phyloP scores from a whole-genome alignment of 345 rosid genomes.

The Isatis tinctoria region DNA sequence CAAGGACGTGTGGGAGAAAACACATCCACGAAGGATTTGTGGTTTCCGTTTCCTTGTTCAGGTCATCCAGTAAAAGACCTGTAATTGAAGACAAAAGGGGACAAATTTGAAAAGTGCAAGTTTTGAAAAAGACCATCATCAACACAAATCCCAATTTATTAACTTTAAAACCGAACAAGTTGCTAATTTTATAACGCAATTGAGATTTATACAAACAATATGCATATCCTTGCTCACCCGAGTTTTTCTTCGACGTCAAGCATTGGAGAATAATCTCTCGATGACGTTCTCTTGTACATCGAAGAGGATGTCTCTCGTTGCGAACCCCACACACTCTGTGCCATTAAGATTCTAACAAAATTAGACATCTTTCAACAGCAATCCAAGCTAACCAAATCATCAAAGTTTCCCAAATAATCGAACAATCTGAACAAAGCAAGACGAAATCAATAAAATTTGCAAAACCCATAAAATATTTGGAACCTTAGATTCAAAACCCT shows the following conservation, averaged over 20 bases:
- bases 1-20: slow-evolving; percentile 79
- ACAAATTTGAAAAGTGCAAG: background rate
- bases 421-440: too few relatives aligned
- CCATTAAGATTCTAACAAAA: too few relatives aligned
- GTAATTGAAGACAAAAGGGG: slow-evolving; percentile 1
- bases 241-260: slow-evolving; percentile 57
- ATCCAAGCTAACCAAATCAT: too few relatives aligned
- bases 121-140: background rate
- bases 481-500: too few relatives aligned
- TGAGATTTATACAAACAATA: background rate
- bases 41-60: slow-evolving; percentile 36
- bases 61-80: slow-evolving; percentile 46
- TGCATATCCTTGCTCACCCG: slow-evolving; percentile 36
- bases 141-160: background rate
- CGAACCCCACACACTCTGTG: slow-evolving; percentile 65
- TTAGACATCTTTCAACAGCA: too few relatives aligned
- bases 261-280: slow-evolving; percentile 48
- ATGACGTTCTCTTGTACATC: slow-evolving; percentile 67
- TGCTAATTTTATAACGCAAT: background rate
- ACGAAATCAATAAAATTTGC: too few relatives aligned
- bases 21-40: slow-evolving; percentile 83
- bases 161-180: background rate
- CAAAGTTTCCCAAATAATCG: too few relatives aligned
- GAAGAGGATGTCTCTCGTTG: slow-evolving; percentile 46
- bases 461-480: too few relatives aligned